Evolutionary conservation across 2,329 filamentous ascomycete genomes (phyloP), one percentile per base, ranked within the genome.

Genomic region (Lachnellula subtilissima): DNA sequence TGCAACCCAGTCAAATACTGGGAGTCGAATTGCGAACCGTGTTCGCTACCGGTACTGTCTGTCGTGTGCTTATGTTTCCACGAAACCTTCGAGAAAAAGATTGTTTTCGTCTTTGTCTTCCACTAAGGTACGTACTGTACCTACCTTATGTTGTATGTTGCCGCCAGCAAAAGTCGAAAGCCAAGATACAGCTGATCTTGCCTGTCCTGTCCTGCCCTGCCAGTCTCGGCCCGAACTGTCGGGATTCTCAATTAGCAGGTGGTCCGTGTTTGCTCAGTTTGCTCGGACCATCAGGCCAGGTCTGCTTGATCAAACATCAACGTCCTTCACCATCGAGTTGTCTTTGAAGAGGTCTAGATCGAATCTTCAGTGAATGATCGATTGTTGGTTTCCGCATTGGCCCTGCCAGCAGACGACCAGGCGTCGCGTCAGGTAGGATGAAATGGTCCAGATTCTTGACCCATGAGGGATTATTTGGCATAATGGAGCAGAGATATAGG

Each of bases 1-100:
- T 61, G 57, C 53, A 43, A 59, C 55, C 14, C 45, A 47, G 23
- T 47, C 45, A 28, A 35, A 17, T 47, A 15, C 45, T 35, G 45
- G 45, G 7, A 47, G 5, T 28, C 8, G 28, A 25, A 25, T 32
- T 32, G 9, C 28, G 28, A 32, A 9, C 8, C 8, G 28, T 32
- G 8, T 1, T 32, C 28, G 11, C 28, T 32, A 32, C 28, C 28
- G 28, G 28, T 32, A 32, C 2, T 11, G 28, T 32, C 28, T 32
- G 2, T 32, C 28, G 28, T 32, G 2, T 32, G 2, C 8, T 32
- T 32, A 32, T 32, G 28, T 32, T 32, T 32, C 28, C 28, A 8
- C 28, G 8, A 32, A 32, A 11, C 28, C 28, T 32, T 32, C 28
- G 28, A 32, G 28, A 32, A 32, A 32, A 32, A 32, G 28, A 9